Evolutionary conservation across 352 stramenopile species (phyloP).

Genomic region (Phytopythium montanum): DNA sequence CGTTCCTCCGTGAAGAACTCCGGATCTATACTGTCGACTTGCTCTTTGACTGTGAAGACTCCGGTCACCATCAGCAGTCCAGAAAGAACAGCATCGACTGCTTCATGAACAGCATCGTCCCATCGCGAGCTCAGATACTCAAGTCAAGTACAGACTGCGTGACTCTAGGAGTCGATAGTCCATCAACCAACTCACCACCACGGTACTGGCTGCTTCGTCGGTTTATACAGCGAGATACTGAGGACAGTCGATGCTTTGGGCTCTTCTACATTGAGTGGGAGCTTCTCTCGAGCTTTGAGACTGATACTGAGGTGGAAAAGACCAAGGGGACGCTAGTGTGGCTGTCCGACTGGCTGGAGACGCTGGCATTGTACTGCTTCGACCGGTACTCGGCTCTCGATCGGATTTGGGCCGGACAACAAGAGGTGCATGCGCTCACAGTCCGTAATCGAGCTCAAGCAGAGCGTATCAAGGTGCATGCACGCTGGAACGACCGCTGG

Average conservation of each 20-base stretch:
- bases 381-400: background rate
- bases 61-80: background rate
- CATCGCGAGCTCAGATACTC: background rate
- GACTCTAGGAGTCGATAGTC: background rate
- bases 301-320: background rate
- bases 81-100: background rate
- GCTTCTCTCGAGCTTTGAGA: background rate
- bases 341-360: constrained; percentile 2
- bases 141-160: background rate
- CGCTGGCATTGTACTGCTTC: background rate
- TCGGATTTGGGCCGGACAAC: background rate
- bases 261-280: constrained; percentile 7
- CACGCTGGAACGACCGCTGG: background rate
- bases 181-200: background rate
- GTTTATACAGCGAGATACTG: background rate
- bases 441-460: background rate
- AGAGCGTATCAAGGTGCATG: background rate
- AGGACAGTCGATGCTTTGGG: background rate
- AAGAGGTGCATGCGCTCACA: background rate
- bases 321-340: background rate
- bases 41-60: background rate
- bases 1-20: constrained; percentile 3
- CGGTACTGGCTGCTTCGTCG: background rate
- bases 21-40: background rate
- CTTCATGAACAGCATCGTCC: background rate